Base-by-base conservation (phyloP, 495 filamentous ascomycete species). In the Penicillium crystallinum region DNA sequence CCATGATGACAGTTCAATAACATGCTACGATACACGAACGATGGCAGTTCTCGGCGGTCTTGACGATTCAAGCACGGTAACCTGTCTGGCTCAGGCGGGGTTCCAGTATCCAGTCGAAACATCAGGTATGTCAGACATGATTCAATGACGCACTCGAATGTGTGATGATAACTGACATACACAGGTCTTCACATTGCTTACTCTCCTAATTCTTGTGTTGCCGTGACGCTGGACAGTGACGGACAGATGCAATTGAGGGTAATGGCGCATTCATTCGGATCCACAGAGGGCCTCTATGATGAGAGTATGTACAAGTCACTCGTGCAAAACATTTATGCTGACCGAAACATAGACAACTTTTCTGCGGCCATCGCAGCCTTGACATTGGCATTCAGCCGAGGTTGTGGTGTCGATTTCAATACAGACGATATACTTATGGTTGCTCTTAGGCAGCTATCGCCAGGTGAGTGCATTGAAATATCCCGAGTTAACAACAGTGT, bases 391-490 rank as follows among this genome's bases (percentile, higher is more conserved):
- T 84, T 81, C 49, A 75, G 81, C 57, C 65, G 79, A 47, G 69
- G 82, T 36, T 74, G 77, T 68, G 68, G 74, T 39, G 74, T 68
- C 27, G 80, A 81, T 51, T 68, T 71, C 45, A 85, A 79, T 45
- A 86, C 77, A 46, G 90, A 96, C 62, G 90, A 96, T 61, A 72
- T 91, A 17, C 65, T 95, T 23, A 82, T 88, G 25, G 75, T 85
- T 11, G 78, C 84, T 19, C 73, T 66, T 47, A 62, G 62, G 40
- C 74, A 77, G 49, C 56, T 80, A 11, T 73, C 77, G n/a, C 55
- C 69, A 43, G 70, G 81, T 61, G 69, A 78, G 53, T 78, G 71
- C 51, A 60, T 18, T 15, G 31, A 18, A 15, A 8, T 30, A 18
- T 38, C 14, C 15, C 42, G 4, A 2, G 35, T 23, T 29, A 4